Percentiles rank a stretch among this genome's conserved stretches.
Conservation (phyloP, 78 protist genomes). For the Chrysochromulina tobinii region DNA sequence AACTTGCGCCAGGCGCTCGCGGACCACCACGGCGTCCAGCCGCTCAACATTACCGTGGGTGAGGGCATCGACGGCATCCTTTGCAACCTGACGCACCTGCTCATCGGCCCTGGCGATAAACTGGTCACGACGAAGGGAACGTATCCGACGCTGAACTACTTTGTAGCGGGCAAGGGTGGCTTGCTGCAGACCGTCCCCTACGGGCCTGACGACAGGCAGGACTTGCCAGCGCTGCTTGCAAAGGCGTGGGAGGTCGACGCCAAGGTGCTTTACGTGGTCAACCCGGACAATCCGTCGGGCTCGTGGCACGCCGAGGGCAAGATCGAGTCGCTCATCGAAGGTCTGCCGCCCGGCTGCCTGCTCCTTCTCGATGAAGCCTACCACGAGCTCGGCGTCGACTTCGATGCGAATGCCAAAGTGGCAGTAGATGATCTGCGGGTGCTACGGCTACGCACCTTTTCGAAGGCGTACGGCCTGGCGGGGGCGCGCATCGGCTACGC, state of each 20-base stretch:
- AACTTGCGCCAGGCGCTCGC: background rate
- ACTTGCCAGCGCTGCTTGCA: background rate
- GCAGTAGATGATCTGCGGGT: constrained; percentile 2
- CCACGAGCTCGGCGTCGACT: background rate
- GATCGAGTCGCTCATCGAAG: background rate
- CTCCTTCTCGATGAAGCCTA: constrained; percentile 8
- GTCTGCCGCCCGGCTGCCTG: background rate
- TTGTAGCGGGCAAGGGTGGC: background rate
- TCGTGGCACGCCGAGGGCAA: background rate
- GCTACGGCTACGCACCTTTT: background rate
- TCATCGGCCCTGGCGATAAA: background rate
- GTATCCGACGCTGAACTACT: constrained; percentile 13
- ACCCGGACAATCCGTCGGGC: constrained; percentile 7
- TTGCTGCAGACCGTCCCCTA: background rate
- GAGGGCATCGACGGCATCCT: background rate
- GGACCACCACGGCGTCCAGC: background rate
- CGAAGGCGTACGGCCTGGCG: constrained; percentile 15
- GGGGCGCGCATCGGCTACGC: constrained; percentile 14
- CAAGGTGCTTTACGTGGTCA: constrained; percentile 4
- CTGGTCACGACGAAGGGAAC: background rate
- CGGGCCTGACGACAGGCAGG: constrained; percentile 7
- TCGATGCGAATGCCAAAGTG: background rate
- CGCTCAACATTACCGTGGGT: background rate
- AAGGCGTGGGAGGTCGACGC: constrained; percentile 3
- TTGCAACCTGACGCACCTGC: background rate